Conservation (phyloP, 495 filamentous ascomycete species). For the Aspergillus taichungensis region DNA sequence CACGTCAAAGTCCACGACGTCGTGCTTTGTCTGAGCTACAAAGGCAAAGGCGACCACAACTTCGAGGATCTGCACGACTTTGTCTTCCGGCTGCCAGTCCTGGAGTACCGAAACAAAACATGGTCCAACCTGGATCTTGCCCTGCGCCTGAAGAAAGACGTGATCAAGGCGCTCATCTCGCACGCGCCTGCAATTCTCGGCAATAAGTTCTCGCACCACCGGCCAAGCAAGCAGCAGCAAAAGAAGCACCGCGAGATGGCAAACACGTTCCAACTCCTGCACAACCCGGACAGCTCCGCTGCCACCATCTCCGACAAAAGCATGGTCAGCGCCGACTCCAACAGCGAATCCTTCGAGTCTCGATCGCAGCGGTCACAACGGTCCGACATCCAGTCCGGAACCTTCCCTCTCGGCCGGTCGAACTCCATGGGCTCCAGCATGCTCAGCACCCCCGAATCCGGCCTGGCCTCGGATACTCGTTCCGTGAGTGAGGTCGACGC, state of each 20-base stretch:
- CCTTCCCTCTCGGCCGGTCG: constrained; percentile 31
- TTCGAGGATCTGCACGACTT: constrained; percentile 94
- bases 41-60: constrained; percentile 90
- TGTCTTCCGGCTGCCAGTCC: constrained; percentile 86
- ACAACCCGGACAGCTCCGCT: constrained; percentile 39
- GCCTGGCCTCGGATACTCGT: constrained; percentile 21
- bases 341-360: constrained; percentile 30
- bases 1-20: constrained; percentile 93
- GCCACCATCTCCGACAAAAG: constrained; percentile 23
- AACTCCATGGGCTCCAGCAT: constrained; percentile 31
- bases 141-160: constrained; percentile 81
- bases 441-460: constrained; percentile 14
- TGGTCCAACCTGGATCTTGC: constrained; percentile 98
- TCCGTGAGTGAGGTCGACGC: constrained; percentile 34
- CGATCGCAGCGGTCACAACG: constrained; percentile 24
- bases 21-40: constrained; percentile 92
- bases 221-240: constrained; percentile 67
- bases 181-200: constrained; percentile 94
- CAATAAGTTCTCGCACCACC: constrained; percentile 89
- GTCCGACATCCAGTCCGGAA: constrained; percentile 19
- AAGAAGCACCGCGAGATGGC: constrained; percentile 75
- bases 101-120: constrained; percentile 96
- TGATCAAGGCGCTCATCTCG: constrained; percentile 87
- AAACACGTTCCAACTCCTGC: constrained; percentile 39
- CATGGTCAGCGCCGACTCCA: constrained; percentile 31